Base-by-base conservation (phyloP, 352 stramenopile species). In the Phytophthora europaea region DNA sequence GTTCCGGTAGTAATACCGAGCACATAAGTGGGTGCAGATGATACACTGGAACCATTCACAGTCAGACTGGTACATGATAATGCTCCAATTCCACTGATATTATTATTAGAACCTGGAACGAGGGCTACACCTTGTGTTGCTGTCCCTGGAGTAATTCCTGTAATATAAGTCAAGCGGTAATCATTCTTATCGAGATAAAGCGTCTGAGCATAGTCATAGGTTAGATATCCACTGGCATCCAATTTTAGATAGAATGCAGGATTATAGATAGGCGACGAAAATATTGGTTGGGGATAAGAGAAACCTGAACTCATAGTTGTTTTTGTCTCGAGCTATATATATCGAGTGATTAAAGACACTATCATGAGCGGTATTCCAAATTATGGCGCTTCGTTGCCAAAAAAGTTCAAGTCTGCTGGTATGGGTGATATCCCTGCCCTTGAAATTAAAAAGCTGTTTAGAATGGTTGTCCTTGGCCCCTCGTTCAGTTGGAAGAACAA, bases 341-440 rank as follows among this genome's bases (percentile, higher is more conserved):
- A 51, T 51, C 45, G 45, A 51, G 45, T 51, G 40, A 48, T 48
- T 48, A 48, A 48, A 48, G 40, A 48, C 40, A 51, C 45, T 8
- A 51, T 51, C 45, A 51, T 51, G 45, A 51, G 45, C 45, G 45
- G 45, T 51, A 51, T 51, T 51, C 45, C 45, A 51, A 4, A 51
- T 6, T 45, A 4, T 3, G 38, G 38, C 38, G 38, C 38, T 45
- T 45, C 38, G 1, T 45, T 45, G 38, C 38, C 38, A 45, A 45
- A 45, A n/a, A 16, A 67, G 13, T 67, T 50, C 23, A 36, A 45
- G 38, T 45, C 38, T 45, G 38, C 38, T 45, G 38, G 38, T n/a
- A 45, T 45, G 38, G 38, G 48, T 3, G 34, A 40, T 40, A 40
- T 26, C 23, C 23, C 23, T 26, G 23, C 23, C 1, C 23, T 26